Base-by-base conservation (phyloP, 2,329 filamentous ascomycete species). In the Penicillium sp. region DNA sequence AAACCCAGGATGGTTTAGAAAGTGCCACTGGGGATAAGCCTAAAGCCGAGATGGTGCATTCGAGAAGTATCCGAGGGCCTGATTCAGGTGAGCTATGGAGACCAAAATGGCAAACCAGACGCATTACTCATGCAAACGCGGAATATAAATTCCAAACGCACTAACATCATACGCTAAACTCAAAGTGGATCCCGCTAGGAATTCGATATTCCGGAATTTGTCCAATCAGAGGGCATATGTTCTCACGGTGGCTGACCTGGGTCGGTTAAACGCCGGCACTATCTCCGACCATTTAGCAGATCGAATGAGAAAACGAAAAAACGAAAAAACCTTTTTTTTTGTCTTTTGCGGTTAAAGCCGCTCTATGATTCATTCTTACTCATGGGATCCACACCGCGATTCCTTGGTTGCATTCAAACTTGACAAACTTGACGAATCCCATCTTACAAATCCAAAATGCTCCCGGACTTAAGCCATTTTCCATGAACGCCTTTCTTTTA, bases 301-400 rank as follows among this genome's bases (percentile, higher is more conserved):
- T n/a, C 31, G 31, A 22, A 29, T 23, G 22, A 35, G 15, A 37
- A 18, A 15, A 9, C 5, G 27, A 58, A 56, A 43, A 43, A 20
- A 15, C 1, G 41, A 40, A 27, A 26, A 15, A n/a, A 48, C n/a
- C n/a, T 40, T 7, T 6, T 49, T 14, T 27, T 40, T 15, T n/a
- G 12, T 14, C 2, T 40, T 8, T 18, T 35, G 47, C 50, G 54
- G 45, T 37, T 51, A 20, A 40, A 27, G 33, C 54, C 49, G 45
- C 42, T 12, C 35, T 20, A 12, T 58, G 59, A 64, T 42, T 64
- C 60, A 63, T 12, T 43, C 9, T 65, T 62, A 65, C 2, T 64
- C 63, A 65, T 59, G 48, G 25, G 49, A 42, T 56, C 63, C 63
- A 64, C 58, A 37, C 33, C 56, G 56, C 64, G 35, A 14, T 51